Conservation (phyloP, 106 monocot genomes). For the Dioscorea alata region DNA sequence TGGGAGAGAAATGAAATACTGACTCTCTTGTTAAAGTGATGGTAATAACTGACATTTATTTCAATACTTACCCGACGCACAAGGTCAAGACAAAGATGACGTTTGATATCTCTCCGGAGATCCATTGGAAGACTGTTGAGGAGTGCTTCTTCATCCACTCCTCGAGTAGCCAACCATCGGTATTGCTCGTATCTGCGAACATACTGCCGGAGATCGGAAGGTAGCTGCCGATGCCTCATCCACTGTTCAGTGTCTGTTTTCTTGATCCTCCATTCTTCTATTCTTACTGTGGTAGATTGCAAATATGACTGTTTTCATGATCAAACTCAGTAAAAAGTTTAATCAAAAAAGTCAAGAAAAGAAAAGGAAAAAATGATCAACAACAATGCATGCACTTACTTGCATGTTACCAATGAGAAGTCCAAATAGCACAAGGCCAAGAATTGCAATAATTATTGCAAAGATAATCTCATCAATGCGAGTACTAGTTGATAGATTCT, state of each 20-base stretch:
- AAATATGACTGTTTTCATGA: constrained; percentile 39
- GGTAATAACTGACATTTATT: no score
- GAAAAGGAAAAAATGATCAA: no score
- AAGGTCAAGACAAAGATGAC: constrained; percentile 79
- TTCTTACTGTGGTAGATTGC: constrained; percentile 31
- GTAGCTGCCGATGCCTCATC: constrained; percentile 62
- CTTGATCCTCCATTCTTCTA: constrained; percentile 58
- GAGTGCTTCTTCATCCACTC: constrained; percentile 65
- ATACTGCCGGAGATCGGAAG: constrained; percentile 44
- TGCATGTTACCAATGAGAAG: constrained; percentile 77
- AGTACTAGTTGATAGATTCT: constrained; percentile 51
- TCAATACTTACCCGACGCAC: constrained; percentile 46
- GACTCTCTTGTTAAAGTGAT: no score
- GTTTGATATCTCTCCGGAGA: constrained; percentile 77
- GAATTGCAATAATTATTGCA: constrained; percentile 50
- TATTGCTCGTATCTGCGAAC: constrained; percentile 72
- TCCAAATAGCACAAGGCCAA: constrained; percentile 68
- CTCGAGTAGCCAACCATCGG: constrained; percentile 68
- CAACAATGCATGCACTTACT: constrained; percentile 16
- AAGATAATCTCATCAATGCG: constrained; percentile 48
- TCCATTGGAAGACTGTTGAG: constrained; percentile 59
- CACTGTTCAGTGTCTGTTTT: constrained; percentile 49
- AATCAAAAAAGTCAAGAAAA: background rate
- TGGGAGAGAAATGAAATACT: no score
- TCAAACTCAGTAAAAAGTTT: background rate